Conservation (phyloP, 768 basidiomycete species). For the Nidularia sp. region DNA sequence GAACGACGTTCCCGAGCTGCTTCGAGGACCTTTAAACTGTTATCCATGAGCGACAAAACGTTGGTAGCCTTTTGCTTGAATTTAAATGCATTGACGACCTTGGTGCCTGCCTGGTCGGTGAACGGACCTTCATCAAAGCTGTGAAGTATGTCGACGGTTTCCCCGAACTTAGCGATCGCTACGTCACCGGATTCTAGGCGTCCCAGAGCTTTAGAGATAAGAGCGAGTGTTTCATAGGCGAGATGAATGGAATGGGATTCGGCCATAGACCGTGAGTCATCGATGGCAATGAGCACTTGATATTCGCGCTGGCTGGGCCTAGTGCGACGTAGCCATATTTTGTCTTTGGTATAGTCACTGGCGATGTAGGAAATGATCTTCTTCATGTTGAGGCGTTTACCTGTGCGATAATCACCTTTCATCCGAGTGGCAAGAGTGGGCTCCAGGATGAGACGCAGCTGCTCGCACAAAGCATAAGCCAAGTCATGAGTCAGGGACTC, state of each 20-base stretch:
- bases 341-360: constrained; percentile 98
- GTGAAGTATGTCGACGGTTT: constrained; percentile 83
- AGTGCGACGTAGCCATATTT: constrained; percentile 96
- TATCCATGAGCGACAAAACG: constrained; percentile 77
- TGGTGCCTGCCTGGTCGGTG: constrained; percentile 75
- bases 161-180: constrained; percentile 87
- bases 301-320: constrained; percentile 93
- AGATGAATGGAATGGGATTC: constrained; percentile 90
- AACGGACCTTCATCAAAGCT: constrained; percentile 80
- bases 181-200: constrained; percentile 96
- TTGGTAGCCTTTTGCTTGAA: constrained; percentile 91
- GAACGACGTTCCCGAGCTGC: constrained; percentile 67
- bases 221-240: constrained; percentile 88
- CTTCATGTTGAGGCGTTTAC: constrained; percentile 98
- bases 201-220: constrained; percentile 86
- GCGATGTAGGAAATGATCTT: constrained; percentile 98
- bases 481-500: constrained; percentile 88
- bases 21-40: constrained; percentile 70
- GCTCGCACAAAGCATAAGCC: constrained; percentile 90
- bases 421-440: constrained; percentile 92
- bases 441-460: constrained; percentile 92
- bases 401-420: constrained; percentile 95
- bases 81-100: constrained; percentile 78
- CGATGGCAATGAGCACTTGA: constrained; percentile 90
- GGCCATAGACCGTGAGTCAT: constrained; percentile 96